Evolutionary conservation across 2,329 filamentous ascomycete species (phyloP), one percentile per base, ranked within the genome.

Genomic region (Pestalotiopsis sp.): DNA sequence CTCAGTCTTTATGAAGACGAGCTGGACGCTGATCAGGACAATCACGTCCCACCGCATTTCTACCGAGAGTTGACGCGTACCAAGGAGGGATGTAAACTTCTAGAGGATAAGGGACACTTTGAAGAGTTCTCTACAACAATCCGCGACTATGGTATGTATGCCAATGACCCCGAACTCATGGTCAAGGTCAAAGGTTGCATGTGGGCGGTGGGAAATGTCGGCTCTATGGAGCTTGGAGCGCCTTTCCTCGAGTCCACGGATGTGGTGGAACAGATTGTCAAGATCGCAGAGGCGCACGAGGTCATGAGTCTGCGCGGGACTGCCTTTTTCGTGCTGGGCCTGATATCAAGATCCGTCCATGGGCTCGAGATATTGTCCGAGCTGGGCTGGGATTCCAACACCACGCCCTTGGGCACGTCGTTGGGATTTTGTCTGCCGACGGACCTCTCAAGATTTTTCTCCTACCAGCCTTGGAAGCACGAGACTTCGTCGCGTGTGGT

Each of bases 201-300:
- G 62, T 99, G 96, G 96, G 96, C 96, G 0, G 94, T 99, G 1
- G 96, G 96, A 27, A 99, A 99, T 74, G 95, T 99, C 49, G 96
- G 96, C 0, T 98, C 95, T 0, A 98, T 99, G 95, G 95, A 98
- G 75, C 89, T 98, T 1, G 96, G 96, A 1, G 95, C 95, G 1
- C 94, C 94, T 0, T 99, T 99, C 78, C 85, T 99, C 3, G 96
- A 98, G 80, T 91, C 92, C 68, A 93, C 90, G 49, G 93, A 98
- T 72, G 94, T 98, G 49, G 94, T 98, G 20, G 89, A 92, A 75
- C 89, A 92, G 71, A 95, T 99, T 71, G 90, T 98, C 61, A 87
- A 90, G 71, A 98, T 99, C 77, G 96, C 96, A 1, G 93, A 97
- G 78, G 84, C 86, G 36, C 95, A 96, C 57, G 91, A 95, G 73